phyloP scores from a whole-genome alignment of 257 asterid genomes.

The Primulina eburnea region DNA sequence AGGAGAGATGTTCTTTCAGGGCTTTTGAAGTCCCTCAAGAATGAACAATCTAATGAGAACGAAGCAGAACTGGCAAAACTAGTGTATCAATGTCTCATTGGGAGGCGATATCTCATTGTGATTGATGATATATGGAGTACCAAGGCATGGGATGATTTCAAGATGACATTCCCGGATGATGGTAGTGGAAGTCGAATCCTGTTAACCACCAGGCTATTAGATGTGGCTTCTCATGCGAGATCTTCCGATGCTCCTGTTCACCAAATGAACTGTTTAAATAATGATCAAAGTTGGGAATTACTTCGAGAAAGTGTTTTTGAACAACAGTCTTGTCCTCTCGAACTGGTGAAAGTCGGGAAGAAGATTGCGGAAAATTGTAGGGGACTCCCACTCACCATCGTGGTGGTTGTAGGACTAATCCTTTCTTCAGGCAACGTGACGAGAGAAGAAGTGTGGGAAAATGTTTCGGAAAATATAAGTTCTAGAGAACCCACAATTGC shows the following conservation, averaged over 20 bases:
- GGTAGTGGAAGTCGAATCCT: not conserved
- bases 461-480: no score
- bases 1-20: not conserved
- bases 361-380: not conserved
- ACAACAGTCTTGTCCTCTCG: not conserved
- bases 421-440: no score
- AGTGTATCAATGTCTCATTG: not conserved
- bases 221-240: not conserved
- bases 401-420: not conserved
- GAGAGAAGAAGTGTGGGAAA: no score
- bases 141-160: not conserved
- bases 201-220: not conserved
- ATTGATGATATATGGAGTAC: not conserved
- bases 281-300: not conserved
- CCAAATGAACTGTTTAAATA: not conserved
- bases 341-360: not conserved
- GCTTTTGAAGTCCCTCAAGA: not conserved
- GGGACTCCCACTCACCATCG: not conserved
- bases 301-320: not conserved
- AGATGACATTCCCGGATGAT: not conserved
- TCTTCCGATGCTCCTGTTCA: not conserved
- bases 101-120: constrained; percentile 8
- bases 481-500: no score
- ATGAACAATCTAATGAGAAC: not conserved
- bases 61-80: not conserved